Evolutionary conservation across 1,284 basidiomycete genomes (phyloP).

Genomic region (Sporisorium exsertum): DNA sequence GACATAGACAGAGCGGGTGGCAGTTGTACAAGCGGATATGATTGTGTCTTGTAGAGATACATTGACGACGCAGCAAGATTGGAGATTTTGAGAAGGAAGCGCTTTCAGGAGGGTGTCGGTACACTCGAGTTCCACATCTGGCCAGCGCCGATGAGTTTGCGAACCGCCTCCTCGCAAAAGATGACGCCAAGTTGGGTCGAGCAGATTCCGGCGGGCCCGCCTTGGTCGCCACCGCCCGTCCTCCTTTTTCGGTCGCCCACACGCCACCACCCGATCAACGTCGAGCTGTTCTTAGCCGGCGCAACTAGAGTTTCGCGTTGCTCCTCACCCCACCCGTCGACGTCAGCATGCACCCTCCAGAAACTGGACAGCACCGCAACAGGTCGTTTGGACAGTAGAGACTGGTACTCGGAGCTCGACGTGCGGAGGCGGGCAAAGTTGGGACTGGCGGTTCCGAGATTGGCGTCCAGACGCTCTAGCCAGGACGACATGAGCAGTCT

Average conservation of each 20-base stretch:
- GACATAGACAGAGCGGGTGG: not conserved
- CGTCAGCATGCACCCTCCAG: conserved; percentile 55
- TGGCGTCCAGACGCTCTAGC: conserved; percentile 53
- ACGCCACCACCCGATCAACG: conserved; percentile 60
- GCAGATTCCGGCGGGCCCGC: conserved; percentile 52
- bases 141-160: conserved; percentile 52
- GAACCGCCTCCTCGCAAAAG: conserved; percentile 56
- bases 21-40: not conserved
- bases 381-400: conserved; percentile 36
- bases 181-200: conserved; percentile 48
- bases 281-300: conserved; percentile 34
- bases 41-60: not conserved
- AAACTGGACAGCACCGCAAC: conserved; percentile 56
- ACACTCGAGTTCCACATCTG: conserved; percentile 39
- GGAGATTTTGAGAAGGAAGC: not conserved
- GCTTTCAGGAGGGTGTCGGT: not conserved
- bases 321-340: conserved; percentile 50
- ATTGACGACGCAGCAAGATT: not conserved
- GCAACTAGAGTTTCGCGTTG: conserved; percentile 40
- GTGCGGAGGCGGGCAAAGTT: conserved; percentile 37
- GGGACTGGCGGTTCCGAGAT: conserved; percentile 35
- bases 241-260: conserved; percentile 39
- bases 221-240: conserved; percentile 48
- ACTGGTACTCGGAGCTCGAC: conserved; percentile 14
- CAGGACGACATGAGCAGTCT: conserved; percentile 46